A percentile compares a stretch with the other conserved stretches of the same genome.
phyloP scores from a whole-genome alignment of 306 rosid species.

The Echinosophora koreensis region DNA sequence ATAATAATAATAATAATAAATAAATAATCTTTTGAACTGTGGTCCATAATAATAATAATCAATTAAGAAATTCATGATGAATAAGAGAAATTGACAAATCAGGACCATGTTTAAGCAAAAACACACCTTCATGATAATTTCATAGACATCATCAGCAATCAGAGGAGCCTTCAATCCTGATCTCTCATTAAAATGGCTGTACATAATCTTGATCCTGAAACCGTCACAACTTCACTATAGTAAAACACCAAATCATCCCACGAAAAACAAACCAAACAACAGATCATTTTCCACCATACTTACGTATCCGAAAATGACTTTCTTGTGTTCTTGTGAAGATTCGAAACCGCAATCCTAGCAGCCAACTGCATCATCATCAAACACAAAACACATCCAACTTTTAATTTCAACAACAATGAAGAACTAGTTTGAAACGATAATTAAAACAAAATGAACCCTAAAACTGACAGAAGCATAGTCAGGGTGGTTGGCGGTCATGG shows the following conservation, averaged over 20 bases:
- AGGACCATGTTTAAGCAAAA: neutral
- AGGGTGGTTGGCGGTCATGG: conserved; percentile 90
- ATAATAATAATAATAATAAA: too few relatives aligned
- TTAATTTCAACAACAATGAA: neutral
- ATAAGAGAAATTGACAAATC: neutral
- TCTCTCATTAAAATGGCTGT: conserved; percentile 67
- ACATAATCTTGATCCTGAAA: conserved; percentile 70
- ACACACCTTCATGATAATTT: conserved; percentile 75
- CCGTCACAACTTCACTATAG: neutral
- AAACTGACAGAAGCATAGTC: conserved; percentile 84
- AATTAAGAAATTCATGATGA: neutral
- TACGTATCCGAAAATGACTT: conserved; percentile 84
- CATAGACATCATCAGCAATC: conserved; percentile 82
- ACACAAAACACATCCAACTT: neutral
- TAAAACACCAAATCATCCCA: neutral
- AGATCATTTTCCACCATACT: neutral
- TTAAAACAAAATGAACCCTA: neutral
- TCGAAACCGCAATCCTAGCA: conserved; percentile 83
- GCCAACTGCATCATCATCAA: conserved; percentile 65
- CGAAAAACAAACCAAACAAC: neutral
- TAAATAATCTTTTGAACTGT: neutral
- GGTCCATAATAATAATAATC: neutral
- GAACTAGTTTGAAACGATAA: neutral
- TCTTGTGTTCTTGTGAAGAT: conserved; percentile 78
- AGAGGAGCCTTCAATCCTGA: conserved; percentile 79